Evolutionary conservation across 1,284 basidiomycete species (phyloP).

Genomic region (Rhodotorula mucilaginosa): DNA sequence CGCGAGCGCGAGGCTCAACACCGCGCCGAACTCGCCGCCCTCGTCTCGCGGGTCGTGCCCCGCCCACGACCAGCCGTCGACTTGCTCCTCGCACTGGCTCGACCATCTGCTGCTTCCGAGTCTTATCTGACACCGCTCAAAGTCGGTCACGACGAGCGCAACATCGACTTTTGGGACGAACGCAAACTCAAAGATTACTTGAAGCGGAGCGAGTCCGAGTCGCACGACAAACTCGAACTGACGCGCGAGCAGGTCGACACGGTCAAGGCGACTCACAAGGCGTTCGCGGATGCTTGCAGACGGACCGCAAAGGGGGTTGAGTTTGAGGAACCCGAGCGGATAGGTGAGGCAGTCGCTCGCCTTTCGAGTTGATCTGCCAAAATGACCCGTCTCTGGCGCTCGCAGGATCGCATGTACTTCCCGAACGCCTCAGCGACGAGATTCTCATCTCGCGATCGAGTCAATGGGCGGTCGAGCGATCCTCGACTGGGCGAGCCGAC

Average conservation of each 20-base stretch:
- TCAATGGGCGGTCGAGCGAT: too few species aligned
- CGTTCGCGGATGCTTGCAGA: not conserved
- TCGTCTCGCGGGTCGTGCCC: constrained; percentile 7
- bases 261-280: constrained; percentile 4
- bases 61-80: not conserved
- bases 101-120: not conserved
- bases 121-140: not conserved
- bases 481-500: not conserved
- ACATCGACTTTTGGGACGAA: constrained; percentile 27
- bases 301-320: not conserved
- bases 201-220: not conserved
- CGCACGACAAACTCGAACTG: constrained; percentile 16
- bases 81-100: constrained; percentile 3
- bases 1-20: not conserved
- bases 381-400: not conserved
- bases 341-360: not conserved
- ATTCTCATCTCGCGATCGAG: constrained; percentile 8
- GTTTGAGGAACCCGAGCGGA: not conserved
- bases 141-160: constrained; percentile 6
- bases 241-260: constrained; percentile 5
- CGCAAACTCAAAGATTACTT: not conserved
- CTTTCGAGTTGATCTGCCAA: not conserved
- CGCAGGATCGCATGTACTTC: not conserved
- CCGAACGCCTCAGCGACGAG: not conserved
- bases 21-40: constrained; percentile 7